phyloP scores from a whole-genome alignment of 2,329 filamentous ascomycete genomes.

The Verticillium klebahnii region DNA sequence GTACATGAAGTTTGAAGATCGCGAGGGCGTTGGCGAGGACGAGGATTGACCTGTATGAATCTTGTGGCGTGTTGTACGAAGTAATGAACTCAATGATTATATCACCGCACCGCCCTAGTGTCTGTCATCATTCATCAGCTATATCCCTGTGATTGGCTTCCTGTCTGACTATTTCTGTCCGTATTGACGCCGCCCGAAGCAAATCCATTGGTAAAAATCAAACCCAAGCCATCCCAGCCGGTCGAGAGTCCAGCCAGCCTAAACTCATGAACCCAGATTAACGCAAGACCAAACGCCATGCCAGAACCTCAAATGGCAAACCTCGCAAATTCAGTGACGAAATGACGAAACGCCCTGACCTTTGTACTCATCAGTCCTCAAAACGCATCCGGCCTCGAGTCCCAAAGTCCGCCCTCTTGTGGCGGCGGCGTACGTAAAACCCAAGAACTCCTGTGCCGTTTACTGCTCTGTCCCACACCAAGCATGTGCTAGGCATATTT shows the following conservation, averaged over 20 bases:
- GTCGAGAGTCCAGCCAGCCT: too few relatives aligned
- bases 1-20: constrained; percentile 78
- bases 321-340: not conserved
- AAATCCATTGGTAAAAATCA: not conserved
- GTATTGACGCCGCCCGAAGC: not conserved
- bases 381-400: too few relatives aligned
- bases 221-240: too few relatives aligned
- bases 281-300: too few relatives aligned
- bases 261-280: too few relatives aligned
- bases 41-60: not conserved
- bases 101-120: not conserved
- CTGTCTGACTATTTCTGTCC: not conserved
- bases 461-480: too few relatives aligned
- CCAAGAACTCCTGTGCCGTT: not conserved
- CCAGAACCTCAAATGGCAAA: not conserved
- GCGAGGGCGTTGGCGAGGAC: constrained; percentile 58
- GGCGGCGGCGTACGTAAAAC: too few relatives aligned
- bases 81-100: constrained; percentile 12
- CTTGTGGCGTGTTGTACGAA: constrained; percentile 22
- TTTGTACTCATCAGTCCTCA: too few relatives aligned
- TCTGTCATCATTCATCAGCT: not conserved
- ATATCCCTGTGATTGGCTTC: too few relatives aligned
- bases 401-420: too few relatives aligned
- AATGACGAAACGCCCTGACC: not conserved
- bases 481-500: too few relatives aligned